Percentiles rank a stretch among this genome's conserved stretches.
Evolutionary conservation across 805 yeast genomes (phyloP).

Genomic region (Yamadazyma kitorensis): DNA sequence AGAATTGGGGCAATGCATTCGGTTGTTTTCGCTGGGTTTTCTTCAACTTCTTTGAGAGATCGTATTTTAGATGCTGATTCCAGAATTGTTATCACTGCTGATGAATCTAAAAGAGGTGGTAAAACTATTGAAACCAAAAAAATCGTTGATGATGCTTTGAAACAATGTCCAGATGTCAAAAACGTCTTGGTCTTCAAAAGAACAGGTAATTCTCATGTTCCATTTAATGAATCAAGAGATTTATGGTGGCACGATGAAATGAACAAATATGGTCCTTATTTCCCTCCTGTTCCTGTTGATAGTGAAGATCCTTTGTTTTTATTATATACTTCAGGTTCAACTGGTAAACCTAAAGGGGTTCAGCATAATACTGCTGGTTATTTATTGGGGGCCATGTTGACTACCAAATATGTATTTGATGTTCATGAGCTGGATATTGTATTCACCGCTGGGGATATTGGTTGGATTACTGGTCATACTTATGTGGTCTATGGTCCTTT

Average conservation of each 20-base stretch:
- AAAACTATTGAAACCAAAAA: constrained; percentile 88
- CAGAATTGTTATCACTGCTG: constrained; percentile 86
- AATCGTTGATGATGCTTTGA: constrained; percentile 92
- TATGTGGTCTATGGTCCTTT: constrained; percentile 95
- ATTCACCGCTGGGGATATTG: constrained; percentile 97
- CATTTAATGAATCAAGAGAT: constrained; percentile 79
- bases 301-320: constrained; percentile 94
- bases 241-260: constrained; percentile 94
- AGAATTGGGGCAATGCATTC: constrained; percentile 96
- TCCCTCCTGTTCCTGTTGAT: constrained; percentile 82
- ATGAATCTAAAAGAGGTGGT: constrained; percentile 95
- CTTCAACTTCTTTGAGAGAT: constrained; percentile 88
- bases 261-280: constrained; percentile 75
- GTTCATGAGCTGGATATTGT: constrained; percentile 82
- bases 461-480: constrained; percentile 99
- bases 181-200: constrained; percentile 87
- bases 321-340: constrained; percentile 96
- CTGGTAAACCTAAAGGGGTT: constrained; percentile 98
- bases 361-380: constrained; percentile 95
- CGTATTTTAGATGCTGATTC: constrained; percentile 87
- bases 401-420: constrained; percentile 92
- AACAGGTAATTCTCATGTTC: constrained; percentile 72
- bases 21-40: constrained; percentile 95
- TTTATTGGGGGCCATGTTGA: constrained; percentile 85
- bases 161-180: constrained; percentile 67